Conservation (phyloP, 1,139 yeast species). For the Hyphopichia wangnamkhiaoensis region DNA sequence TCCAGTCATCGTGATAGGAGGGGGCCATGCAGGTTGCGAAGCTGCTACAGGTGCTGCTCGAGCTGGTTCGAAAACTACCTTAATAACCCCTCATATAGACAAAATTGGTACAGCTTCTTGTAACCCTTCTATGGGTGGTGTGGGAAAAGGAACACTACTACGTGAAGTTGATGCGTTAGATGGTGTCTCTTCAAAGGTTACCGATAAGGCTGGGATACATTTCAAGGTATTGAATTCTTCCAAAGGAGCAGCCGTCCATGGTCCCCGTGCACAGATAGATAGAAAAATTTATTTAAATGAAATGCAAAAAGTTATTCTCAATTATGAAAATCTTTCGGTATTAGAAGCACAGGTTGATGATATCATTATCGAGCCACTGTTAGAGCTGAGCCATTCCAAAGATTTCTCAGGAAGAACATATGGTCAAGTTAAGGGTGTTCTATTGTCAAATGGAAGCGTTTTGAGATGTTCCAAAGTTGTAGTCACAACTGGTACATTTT, state of each 20-base stretch:
- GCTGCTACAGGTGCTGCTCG: conserved; percentile 95
- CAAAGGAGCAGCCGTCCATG: conserved; percentile 98
- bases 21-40: conserved; percentile 99
- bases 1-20: conserved; percentile 91
- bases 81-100: conserved; percentile 72
- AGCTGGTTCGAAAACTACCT: conserved; percentile 68
- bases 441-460: conserved; percentile 66
- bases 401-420: conserved; percentile 37
- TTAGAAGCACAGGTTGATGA: conserved; percentile 82
- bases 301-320: conserved; percentile 70
- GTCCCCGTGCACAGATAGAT: conserved; percentile 96
- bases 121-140: conserved; percentile 98
- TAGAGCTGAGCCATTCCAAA: conserved; percentile 8
- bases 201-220: conserved; percentile 92
- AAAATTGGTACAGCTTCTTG: conserved; percentile 95
- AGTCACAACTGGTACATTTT: conserved; percentile 93
- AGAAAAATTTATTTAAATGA: conserved; percentile 72
- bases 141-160: conserved; percentile 91
- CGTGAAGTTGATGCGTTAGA: conserved; percentile 96
- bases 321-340: conserved; percentile 62
- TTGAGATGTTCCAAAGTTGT: conserved; percentile 69
- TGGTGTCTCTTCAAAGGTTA: conserved; percentile 82
- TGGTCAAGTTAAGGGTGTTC: conserved; percentile 64
- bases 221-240: conserved; percentile 84
- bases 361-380: conserved; percentile 59